phyloP scores from a whole-genome alignment of 495 filamentous ascomycete species.

The Lasiosphaeria ovina region DNA sequence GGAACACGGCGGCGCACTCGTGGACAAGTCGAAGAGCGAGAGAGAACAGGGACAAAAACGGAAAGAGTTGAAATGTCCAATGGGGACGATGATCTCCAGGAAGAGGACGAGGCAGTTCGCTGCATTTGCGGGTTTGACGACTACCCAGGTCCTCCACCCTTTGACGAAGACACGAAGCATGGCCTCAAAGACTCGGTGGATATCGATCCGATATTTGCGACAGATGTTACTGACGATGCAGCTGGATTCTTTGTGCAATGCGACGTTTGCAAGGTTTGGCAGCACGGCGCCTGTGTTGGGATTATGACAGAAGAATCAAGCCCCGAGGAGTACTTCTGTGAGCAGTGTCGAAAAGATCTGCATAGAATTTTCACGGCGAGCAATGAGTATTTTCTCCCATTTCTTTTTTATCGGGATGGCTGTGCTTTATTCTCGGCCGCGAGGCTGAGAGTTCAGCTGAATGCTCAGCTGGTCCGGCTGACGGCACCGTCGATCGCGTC shows the following conservation, averaged over 20 bases:
- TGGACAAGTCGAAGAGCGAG: slow-evolving; percentile 59
- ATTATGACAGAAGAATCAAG: slow-evolving; percentile 90
- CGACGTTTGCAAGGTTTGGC: slow-evolving; percentile 97
- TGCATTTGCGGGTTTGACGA: slow-evolving; percentile 94
- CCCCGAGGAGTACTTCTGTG: slow-evolving; percentile 97
- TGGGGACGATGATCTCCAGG: slow-evolving; percentile 62
- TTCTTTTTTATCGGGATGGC: slow-evolving; percentile 8
- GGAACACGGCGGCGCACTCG: slow-evolving; percentile 64
- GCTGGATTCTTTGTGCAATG: slow-evolving; percentile 98
- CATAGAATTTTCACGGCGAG: slow-evolving; percentile 75
- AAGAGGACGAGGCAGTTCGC: slow-evolving; percentile 90
- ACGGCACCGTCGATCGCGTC: slow-evolving; percentile 27
- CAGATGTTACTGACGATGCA: slow-evolving; percentile 75
- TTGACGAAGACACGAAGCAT: slow-evolving; percentile 58
- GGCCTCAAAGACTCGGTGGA: slow-evolving; percentile 49
- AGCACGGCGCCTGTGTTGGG: slow-evolving; percentile 96
- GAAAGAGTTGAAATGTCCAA: slow-evolving; percentile 54
- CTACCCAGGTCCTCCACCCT: slow-evolving; percentile 82
- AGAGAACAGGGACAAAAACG: slow-evolving; percentile 47
- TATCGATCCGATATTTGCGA: slow-evolving; percentile 57
- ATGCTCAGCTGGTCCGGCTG: slow-evolving; percentile 22
- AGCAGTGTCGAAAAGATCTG: slow-evolving; percentile 86
- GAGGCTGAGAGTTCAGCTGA: slow-evolving; percentile 29
- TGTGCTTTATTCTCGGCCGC: background rate
- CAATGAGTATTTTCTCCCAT: slow-evolving; percentile 71